A percentile compares a stretch with the other conserved stretches of the same genome.
Evolutionary conservation across 164 flowering plant species (phyloP).

Genomic region (Brasenia schreberi): DNA sequence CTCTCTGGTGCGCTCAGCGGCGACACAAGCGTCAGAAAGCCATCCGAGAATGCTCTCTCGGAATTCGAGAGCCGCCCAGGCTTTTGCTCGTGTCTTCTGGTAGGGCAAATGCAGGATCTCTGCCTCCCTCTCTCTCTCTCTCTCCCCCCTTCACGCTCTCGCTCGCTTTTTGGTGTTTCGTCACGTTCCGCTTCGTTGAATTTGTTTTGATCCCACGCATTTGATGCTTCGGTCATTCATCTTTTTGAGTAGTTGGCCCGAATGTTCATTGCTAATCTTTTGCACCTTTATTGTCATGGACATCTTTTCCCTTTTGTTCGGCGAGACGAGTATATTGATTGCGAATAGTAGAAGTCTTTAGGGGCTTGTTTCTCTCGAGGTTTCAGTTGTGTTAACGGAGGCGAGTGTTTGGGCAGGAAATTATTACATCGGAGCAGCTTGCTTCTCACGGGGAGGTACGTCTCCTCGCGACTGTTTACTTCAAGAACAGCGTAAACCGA

Average conservation of each 20-base stretch:
- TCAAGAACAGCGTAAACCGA: conserved; percentile 75
- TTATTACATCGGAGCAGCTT: conserved; percentile 67
- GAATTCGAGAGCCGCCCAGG: conserved; percentile 79
- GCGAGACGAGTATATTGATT: too few relatives aligned
- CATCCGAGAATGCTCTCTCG: conserved; percentile 69
- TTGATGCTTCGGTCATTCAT: background rate
- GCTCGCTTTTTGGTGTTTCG: background rate
- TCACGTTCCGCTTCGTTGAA: background rate
- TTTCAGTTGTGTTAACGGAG: background rate
- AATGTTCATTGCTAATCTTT: background rate
- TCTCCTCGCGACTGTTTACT: conserved; percentile 79
- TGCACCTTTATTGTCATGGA: background rate
- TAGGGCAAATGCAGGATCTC: conserved; percentile 8
- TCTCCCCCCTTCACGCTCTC: background rate
- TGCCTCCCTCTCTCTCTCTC: background rate
- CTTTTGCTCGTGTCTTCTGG: conserved; percentile 92
- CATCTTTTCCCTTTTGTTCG: too few relatives aligned
- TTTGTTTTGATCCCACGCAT: background rate
- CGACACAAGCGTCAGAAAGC: conserved; percentile 52
- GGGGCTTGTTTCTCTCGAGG: background rate
- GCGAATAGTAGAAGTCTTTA: background rate
- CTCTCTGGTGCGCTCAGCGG: conserved; percentile 64
- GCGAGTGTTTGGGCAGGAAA: conserved; percentile 41
- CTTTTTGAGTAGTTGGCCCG: background rate
- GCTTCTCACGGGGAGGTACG: conserved; percentile 63